These are phyloP conservation scores for Dalbergia oliveri DNA, from an alignment of 306 rosid species.

Conservation along the genomic window DNA sequence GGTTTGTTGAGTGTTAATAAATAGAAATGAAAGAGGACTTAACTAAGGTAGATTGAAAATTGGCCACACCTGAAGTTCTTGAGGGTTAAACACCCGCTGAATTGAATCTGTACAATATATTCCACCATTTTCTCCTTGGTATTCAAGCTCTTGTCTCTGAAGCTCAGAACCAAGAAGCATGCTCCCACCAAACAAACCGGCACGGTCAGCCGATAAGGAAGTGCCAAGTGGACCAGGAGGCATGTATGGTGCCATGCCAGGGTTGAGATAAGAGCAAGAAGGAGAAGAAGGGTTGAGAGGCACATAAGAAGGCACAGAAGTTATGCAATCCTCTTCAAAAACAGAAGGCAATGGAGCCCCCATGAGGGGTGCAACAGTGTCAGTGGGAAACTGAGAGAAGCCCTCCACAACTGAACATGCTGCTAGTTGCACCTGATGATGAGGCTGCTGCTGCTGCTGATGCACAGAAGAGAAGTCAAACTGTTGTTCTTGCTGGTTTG, in stretches of 20 bases:
- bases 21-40: neutral
- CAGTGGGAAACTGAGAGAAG: slow-evolving; percentile 62
- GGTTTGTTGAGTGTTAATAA: neutral
- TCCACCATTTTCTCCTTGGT: slow-evolving; percentile 81
- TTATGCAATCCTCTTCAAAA: slow-evolving; percentile 83
- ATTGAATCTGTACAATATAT: slow-evolving; percentile 72
- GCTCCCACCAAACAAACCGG: slow-evolving; percentile 63
- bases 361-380: slow-evolving; percentile 59
- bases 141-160: slow-evolving; percentile 81
- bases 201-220: slow-evolving; percentile 69
- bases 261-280: slow-evolving; percentile 70
- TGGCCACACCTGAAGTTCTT: slow-evolving; percentile 83
- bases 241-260: slow-evolving; percentile 66
- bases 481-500: slow-evolving; percentile 58
- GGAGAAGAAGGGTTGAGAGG: slow-evolving; percentile 79
- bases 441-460: slow-evolving; percentile 23
- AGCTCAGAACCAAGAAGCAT: slow-evolving; percentile 73
- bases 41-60: slow-evolving; percentile 19
- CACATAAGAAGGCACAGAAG: slow-evolving; percentile 80
- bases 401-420: slow-evolving; percentile 71
- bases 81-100: slow-evolving; percentile 69
- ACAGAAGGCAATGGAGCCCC: slow-evolving; percentile 64
- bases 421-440: slow-evolving; percentile 46
- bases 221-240: slow-evolving; percentile 59
- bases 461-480: slow-evolving; percentile 69